Evolutionary conservation across 2,329 filamentous ascomycete species (phyloP), one percentile per base, ranked within the genome.

Genomic region (Pleurostoma richardsiae): DNA sequence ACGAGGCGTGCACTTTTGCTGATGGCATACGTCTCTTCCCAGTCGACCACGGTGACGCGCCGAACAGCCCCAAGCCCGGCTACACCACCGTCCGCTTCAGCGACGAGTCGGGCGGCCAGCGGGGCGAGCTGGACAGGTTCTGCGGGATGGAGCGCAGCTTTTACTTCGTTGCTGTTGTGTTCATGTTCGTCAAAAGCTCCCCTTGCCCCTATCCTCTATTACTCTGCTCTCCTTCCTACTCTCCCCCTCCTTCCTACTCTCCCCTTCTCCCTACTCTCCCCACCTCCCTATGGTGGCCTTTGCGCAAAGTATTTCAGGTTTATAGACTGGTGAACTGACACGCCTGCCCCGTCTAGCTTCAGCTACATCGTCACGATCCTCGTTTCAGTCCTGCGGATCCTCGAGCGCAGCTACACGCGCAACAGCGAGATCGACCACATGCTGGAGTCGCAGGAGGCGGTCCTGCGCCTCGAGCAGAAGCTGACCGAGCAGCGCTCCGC

Each of bases 81-180:
- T 66, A 54, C 46, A 54, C 53, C 29, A 62, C 59, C n/a, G 53
- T 56, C 11, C 46, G 62, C 38, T 68, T 68, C 49, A 63, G 61
- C 43, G 51, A 65, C 28, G 54, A 53, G 11, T 42, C 40, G 8
- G 40, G 39, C 5, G 54, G 53, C 30, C 47, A 54, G 3, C 57
- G 52, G 19, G 63, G 60, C 27, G 46, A 56, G 39, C 50, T 66
- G 27, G 62, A 64, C 44, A 50, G 51, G 19, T 59, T 54, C 40
- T 66, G 63, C 45, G 48, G 53, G 7, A 51, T 64, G 30, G 66
- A 68, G 46, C 58, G 53, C 8, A 55, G 56, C 3, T 67, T 60
- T 43, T 70, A 61, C 45, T 57, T 55, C 45, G 57, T 69, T 29
- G 50, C 54, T 28, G 49, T 62, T 5, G 52, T 47, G 10, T 47